A percentile compares a stretch with the other conserved stretches of the same genome.
Evolutionary conservation across 1,139 yeast species (phyloP).

Genomic region (Torulaspora pretoriensis): DNA sequence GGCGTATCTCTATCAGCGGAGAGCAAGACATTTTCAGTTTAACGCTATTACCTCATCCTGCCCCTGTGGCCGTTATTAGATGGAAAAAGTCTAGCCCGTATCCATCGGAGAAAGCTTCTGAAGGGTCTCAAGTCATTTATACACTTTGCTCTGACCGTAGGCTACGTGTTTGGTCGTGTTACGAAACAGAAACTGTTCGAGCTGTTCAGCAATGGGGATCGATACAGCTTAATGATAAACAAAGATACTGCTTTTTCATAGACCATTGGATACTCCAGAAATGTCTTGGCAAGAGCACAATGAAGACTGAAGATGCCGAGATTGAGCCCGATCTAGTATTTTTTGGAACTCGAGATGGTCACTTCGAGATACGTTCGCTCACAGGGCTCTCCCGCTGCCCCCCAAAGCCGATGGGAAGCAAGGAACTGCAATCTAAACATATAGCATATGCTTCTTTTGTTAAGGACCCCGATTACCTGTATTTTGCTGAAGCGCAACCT

Average conservation of each 20-base stretch:
- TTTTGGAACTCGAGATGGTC: slow-evolving; percentile 45
- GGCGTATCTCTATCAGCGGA: slow-evolving; percentile 61
- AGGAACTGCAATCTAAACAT: slow-evolving; percentile 24
- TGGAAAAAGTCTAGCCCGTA: slow-evolving; percentile 44
- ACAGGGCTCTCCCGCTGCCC: slow-evolving; percentile 50
- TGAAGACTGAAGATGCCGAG: slow-evolving; percentile 28
- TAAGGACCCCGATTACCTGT: slow-evolving; percentile 33
- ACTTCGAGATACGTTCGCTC: slow-evolving; percentile 47
- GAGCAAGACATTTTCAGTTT: slow-evolving; percentile 68
- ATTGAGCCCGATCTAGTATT: slow-evolving; percentile 54
- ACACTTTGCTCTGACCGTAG: slow-evolving; percentile 54
- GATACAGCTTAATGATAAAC: slow-evolving; percentile 42
- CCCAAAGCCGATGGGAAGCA: slow-evolving; percentile 39
- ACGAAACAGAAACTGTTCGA: slow-evolving; percentile 54
- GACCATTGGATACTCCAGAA: slow-evolving; percentile 52
- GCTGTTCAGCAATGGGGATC: slow-evolving; percentile 60
- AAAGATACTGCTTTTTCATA: slow-evolving; percentile 47
- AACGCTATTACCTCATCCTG: slow-evolving; percentile 61
- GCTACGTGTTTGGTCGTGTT: slow-evolving; percentile 71
- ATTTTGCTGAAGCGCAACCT: slow-evolving; percentile 37
- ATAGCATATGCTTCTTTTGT: slow-evolving; percentile 32
- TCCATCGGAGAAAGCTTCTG: slow-evolving; percentile 25
- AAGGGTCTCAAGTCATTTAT: slow-evolving; percentile 46
- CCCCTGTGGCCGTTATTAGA: slow-evolving; percentile 50
- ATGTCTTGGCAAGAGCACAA: slow-evolving; percentile 32